These are phyloP conservation scores for Penicillium ochrochloron DNA, from an alignment of 495 filamentous ascomycete species.

Conservation along the genomic window DNA sequence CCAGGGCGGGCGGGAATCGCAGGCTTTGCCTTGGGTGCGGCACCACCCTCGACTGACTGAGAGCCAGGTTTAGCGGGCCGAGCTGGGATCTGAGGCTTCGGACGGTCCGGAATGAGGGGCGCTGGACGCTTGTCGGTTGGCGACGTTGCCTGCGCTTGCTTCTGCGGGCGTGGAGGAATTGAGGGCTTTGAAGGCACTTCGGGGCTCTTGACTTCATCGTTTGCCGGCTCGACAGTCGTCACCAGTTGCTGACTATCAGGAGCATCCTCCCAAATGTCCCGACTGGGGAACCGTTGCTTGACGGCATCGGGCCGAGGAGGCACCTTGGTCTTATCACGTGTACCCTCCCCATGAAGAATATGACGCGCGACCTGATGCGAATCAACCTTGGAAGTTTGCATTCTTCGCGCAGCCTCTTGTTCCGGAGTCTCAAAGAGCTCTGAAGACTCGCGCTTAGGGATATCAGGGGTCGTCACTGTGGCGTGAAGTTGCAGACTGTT, in stretches of 20 bases:
- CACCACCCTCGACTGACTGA: constrained; percentile 38
- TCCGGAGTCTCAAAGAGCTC: constrained; percentile 60
- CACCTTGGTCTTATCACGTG: constrained; percentile 43
- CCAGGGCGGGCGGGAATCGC: constrained; percentile 78
- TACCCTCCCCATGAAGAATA: constrained; percentile 39
- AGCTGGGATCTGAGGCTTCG: constrained; percentile 80
- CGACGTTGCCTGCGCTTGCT: constrained; percentile 46
- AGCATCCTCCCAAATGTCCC: constrained; percentile 95
- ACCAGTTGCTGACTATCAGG: constrained; percentile 81
- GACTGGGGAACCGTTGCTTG: constrained; percentile 85
- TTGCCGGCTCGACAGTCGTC: constrained; percentile 73
- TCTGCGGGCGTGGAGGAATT: constrained; percentile 50
- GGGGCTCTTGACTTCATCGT: constrained; percentile 51
- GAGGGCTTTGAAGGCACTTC: constrained; percentile 46
- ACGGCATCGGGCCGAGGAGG: constrained; percentile 51
- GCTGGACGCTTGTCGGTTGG: constrained; percentile 55
- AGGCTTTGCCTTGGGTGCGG: constrained; percentile 66
- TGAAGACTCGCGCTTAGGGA: constrained; percentile 34
- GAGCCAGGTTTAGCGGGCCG: constrained; percentile 65
- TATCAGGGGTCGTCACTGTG: constrained; percentile 82
- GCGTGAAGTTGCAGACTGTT: constrained; percentile 82
- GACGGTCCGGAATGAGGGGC: constrained; percentile 65
- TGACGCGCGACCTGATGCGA: constrained; percentile 51
- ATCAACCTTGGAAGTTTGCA: constrained; percentile 51
- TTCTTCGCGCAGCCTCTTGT: constrained; percentile 56